Conservation (phyloP, 768 basidiomycete genomes). For the Cubamyces lactineus region DNA sequence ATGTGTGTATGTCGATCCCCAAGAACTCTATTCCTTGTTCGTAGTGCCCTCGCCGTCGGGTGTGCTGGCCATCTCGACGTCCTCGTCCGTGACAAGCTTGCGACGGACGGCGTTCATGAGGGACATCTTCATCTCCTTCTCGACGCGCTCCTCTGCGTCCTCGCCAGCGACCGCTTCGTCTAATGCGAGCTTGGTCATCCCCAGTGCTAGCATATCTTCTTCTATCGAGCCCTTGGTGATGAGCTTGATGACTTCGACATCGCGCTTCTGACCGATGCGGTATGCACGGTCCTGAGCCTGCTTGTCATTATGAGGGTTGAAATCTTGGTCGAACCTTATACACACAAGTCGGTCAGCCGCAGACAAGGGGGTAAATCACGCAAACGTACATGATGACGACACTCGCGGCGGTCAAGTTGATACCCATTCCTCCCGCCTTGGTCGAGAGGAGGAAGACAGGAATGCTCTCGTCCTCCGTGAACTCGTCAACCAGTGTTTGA, state of each 20-base stretch:
- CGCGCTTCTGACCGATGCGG: conserved; percentile 92
- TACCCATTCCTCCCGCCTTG: conserved; percentile 94
- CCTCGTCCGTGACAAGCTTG: conserved; percentile 57
- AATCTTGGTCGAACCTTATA: conserved; percentile 92
- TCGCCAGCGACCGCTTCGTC: conserved; percentile 94
- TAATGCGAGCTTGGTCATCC: conserved; percentile 86
- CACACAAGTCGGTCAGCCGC: conserved; percentile 6
- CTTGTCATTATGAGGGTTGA: conserved; percentile 96
- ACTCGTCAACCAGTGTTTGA: conserved; percentile 93
- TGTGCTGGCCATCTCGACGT: conserved; percentile 20
- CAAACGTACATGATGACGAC: conserved; percentile 86
- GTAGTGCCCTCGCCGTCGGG: neutral
- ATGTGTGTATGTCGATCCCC: neutral
- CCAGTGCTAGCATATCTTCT: conserved; percentile 92
- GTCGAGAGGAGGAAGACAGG: conserved; percentile 90
- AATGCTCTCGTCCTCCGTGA: conserved; percentile 84
- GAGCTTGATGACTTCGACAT: conserved; percentile 94
- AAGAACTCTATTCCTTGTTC: neutral
- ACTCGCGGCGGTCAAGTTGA: conserved; percentile 94
- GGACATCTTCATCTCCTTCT: conserved; percentile 80
- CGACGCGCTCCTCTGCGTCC: conserved; percentile 61
- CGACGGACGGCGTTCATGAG: conserved; percentile 83
- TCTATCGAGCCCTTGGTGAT: conserved; percentile 92
- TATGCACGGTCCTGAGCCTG: conserved; percentile 98
- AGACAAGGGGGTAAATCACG: neutral